Base-by-base conservation (phyloP, 139 green algal genomes). In the Deuterostichococcus epilithicus region DNA sequence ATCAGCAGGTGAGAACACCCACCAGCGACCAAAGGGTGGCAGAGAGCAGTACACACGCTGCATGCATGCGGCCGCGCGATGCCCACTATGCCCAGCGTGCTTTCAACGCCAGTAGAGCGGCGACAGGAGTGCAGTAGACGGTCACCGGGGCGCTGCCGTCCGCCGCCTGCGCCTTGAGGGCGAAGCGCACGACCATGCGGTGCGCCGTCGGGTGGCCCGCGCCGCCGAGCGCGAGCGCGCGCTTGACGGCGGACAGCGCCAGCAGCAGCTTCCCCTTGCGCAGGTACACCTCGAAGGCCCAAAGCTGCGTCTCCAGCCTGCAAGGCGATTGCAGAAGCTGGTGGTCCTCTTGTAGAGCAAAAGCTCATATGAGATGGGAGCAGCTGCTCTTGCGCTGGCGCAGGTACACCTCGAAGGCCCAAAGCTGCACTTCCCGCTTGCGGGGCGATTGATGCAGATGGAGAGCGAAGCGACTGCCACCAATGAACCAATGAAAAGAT, bases 211-310 rank as follows among this genome's bases (percentile, higher is more conserved):
- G 89, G 81, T 94, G 68, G 10, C 70, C 47, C 1, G 66, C 30
- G 2, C 89, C 89, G 0, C 79, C 86, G 33, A 94, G 38, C n/a
- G 72, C 74, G 20, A 81, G 28, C 26, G 89, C 91, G 28, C 83
- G 79, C 73, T 92, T 85, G 20, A 91, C 86, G 23, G 90, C 91
- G 35, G 86, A 82, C 72, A 97, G 83, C 71, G 91, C 93, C 73
- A 98, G 83, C 81, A 98, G 84, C 70, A 88, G 75, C 59, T 81
- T 85, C 32, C 81, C 83, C 71, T 87, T 88, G 26, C 91, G 88
- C 28, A 92, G 58, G 77, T 92, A 94, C 72, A 97, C 91, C 73
- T 92, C 85, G 42, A 91, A 94, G 26, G 84, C 86, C 68, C 91
- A 76, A 58, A 85, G n/a, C 65, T 94, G 91, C 28, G 86, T 91